Evolutionary conservation across 2,329 filamentous ascomycete genomes (phyloP), one percentile per base, ranked within the genome.

Genomic region (Ophiocordyceps camponoti-leonardi): DNA sequence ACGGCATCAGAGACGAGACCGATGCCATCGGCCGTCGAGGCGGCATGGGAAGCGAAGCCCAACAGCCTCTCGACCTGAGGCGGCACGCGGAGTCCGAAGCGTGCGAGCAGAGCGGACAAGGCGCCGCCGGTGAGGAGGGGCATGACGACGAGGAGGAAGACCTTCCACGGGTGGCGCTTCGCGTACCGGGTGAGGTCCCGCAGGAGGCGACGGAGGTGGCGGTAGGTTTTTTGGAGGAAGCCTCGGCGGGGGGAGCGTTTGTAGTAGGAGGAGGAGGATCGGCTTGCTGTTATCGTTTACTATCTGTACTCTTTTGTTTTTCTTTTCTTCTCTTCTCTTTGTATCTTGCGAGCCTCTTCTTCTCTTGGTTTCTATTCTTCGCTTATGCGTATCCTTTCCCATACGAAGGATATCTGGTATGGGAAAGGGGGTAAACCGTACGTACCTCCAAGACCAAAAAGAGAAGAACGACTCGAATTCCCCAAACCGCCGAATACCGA

Each of bases 121-220:
- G 85, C 82, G 30, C 90, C 90, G 44, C 86, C 86, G 1, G 82
- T 87, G 55, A 95, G 68, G 47, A 96, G 72, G 11, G 90, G 90
- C 74, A 95, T 78, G 55, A 95, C 74, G 50, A 94, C 81, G 50
- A 87, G 75, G 69, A 85, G 71, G 67, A 95, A 84, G 43, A 94
- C 84, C 66, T 93, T 93, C 58, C 86, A 66, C 0, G 88, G 90
- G 65, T 95, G 82, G 35, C 78, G 73, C 59, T 85, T 82, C 55
- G 85, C 83, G 65, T 90, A 94, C 60, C 81, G 76, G 60, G 82
- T 71, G 10, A 95, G 77, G 59, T 94, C 81, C 56, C 83, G 82
- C 47, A 94, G 67, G 50, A 94, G 75, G 41, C 82, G 79, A 58
- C 81, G 82, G 49, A 95, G 75, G 56, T 86, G 81, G 61, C 77